A percentile compares a stretch with the other conserved stretches of the same genome.
These are phyloP conservation scores for Fonsecaea pedrosoi DNA, from an alignment of 2,329 filamentous ascomycete species.

Conservation along the genomic window DNA sequence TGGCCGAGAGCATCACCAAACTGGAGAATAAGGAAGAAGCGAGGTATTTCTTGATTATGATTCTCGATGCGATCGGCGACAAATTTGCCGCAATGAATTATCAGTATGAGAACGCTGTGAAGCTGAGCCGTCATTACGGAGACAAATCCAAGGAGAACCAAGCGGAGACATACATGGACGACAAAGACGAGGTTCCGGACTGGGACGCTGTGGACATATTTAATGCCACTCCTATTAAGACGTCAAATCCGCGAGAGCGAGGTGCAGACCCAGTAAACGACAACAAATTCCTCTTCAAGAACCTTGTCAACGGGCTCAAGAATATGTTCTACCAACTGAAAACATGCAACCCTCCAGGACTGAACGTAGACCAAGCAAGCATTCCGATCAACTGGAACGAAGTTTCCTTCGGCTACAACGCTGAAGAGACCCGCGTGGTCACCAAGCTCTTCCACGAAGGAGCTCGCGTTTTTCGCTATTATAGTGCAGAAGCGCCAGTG, in stretches of 20 bases:
- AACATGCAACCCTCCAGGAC: conserved; percentile 76
- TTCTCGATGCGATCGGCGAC: conserved; percentile 95
- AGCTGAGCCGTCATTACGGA: conserved; percentile 79
- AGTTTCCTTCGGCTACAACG: conserved; percentile 93
- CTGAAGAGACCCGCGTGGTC: conserved; percentile 95
- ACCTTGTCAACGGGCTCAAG: conserved; percentile 92
- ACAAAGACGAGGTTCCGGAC: conserved; percentile 79
- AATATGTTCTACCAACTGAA: conserved; percentile 95
- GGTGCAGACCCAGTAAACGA: conserved; percentile 90
- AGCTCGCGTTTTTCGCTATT: conserved; percentile 95
- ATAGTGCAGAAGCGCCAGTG: conserved; percentile 81
- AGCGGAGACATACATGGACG: conserved; percentile 81
- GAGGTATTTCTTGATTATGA: conserved; percentile 94
- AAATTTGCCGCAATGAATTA: conserved; percentile 99
- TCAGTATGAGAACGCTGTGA: conserved; percentile 93
- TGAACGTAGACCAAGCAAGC: conserved; percentile 75
- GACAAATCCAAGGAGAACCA: conserved; percentile 69
- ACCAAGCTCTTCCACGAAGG: conserved; percentile 98
- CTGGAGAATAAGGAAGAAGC: conserved; percentile 92
- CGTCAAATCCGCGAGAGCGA: conserved; percentile 85
- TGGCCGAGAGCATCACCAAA: conserved; percentile 97
- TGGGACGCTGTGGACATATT: conserved; percentile 99
- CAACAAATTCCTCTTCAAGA: conserved; percentile 98
- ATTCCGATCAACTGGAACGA: conserved; percentile 92
- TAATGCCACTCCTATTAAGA: conserved; percentile 93